Percentiles rank a stretch among this genome's conserved stretches.
Conservation (phyloP, 1,139 yeast species). For the Spathaspora sp. region DNA sequence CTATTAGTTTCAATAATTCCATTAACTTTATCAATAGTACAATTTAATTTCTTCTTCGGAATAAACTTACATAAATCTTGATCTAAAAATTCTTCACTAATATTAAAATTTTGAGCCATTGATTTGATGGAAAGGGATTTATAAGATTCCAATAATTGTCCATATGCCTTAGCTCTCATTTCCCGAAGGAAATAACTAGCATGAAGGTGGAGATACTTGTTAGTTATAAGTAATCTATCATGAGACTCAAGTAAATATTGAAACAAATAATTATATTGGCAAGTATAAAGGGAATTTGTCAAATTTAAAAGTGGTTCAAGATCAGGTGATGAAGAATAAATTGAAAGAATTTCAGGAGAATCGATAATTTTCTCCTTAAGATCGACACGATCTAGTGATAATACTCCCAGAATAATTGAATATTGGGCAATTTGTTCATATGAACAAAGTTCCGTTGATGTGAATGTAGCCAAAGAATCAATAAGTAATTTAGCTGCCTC, state of each 20-base stretch:
- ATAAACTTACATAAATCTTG: conserved; percentile 85
- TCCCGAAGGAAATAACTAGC: conserved; percentile 85
- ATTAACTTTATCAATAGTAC: conserved; percentile 93
- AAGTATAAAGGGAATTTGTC: conserved; percentile 84
- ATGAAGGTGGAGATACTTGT: conserved; percentile 78
- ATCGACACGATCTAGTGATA: conserved; percentile 80
- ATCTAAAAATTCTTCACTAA: conserved; percentile 77
- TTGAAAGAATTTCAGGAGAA: conserved; percentile 88
- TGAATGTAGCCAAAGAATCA: conserved; percentile 92
- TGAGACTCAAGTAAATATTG: conserved; percentile 76
- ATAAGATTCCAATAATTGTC: conserved; percentile 92
- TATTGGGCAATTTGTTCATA: conserved; percentile 90
- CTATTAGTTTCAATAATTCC: conserved; percentile 95
- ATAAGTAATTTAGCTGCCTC: conserved; percentile 82
- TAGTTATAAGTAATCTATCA: conserved; percentile 67
- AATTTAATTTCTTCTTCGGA: conserved; percentile 89
- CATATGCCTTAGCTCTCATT: conserved; percentile 92
- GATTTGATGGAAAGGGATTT: conserved; percentile 84
- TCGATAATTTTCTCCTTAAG: conserved; percentile 83
- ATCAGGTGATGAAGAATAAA: conserved; percentile 68
- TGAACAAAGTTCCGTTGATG: conserved; percentile 88
- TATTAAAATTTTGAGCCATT: conserved; percentile 94
- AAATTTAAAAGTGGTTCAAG: conserved; percentile 81
- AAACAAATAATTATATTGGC: conserved; percentile 84
- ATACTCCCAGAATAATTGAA: conserved; percentile 83